A percentile compares a stretch with the other conserved stretches of the same genome.
phyloP scores from a whole-genome alignment of 2,329 filamentous ascomycete genomes.

The Cryphonectria carpinicola region DNA sequence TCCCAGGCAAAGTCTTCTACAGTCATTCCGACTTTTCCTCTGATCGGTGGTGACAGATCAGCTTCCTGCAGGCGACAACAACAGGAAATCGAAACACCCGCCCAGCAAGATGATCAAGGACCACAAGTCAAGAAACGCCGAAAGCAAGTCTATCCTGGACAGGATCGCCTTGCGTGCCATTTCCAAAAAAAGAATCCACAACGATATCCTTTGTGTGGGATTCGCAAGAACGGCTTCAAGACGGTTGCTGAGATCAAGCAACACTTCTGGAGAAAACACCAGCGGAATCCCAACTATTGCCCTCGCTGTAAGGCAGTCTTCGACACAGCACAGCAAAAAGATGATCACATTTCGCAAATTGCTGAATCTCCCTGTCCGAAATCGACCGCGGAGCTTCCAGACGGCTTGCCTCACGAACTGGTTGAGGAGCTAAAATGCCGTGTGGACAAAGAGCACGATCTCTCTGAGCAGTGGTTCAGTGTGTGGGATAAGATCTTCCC shows the following conservation, averaged over 20 bases:
- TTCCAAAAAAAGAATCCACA: constrained; percentile 15
- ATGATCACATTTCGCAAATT: constrained; percentile 1
- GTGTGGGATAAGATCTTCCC: constrained; percentile 16
- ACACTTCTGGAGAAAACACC: constrained; percentile 7
- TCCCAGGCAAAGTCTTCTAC: not conserved
- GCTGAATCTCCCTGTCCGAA: not conserved
- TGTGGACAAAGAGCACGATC: not conserved
- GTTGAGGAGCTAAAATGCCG: not conserved
- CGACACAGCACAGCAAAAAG: not conserved
- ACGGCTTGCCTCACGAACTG: constrained; percentile 1
- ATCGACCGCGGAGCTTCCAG: not conserved
- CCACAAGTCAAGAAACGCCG: constrained; percentile 1
- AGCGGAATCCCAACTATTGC: constrained; percentile 5
- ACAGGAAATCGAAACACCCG: not conserved
- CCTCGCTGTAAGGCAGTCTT: constrained; percentile 1
- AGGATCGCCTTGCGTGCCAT: constrained; percentile 7
- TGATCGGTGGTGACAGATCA: too few relatives aligned
- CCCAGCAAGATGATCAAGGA: not conserved
- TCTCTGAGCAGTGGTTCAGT: constrained; percentile 10
- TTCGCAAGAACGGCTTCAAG: constrained; percentile 2
- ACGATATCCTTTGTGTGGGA: constrained; percentile 10
- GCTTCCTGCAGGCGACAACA: not conserved
- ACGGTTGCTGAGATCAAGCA: constrained; percentile 9
- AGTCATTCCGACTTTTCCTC: not conserved
- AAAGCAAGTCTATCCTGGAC: not conserved